A percentile compares a stretch with the other conserved stretches of the same genome.
These are phyloP conservation scores for Nemania abortiva DNA, from an alignment of 2,329 filamentous ascomycete genomes.

Conservation along the genomic window DNA sequence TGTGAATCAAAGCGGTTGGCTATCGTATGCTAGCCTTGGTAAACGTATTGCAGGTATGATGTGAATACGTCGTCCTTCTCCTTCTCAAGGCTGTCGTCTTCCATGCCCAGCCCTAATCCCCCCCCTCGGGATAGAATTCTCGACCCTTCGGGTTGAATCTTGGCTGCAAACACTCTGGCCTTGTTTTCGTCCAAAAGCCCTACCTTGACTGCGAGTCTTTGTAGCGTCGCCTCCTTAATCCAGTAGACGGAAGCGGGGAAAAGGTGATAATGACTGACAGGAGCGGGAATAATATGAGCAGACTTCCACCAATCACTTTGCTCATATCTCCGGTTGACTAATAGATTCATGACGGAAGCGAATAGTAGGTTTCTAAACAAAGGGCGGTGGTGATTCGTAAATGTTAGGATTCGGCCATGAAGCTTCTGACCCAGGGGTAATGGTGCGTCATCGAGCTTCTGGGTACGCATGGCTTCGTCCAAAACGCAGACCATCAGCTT, in stretches of 20 bases:
- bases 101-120: no score
- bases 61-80: no score
- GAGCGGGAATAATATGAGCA: constrained; percentile 15
- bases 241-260: constrained; percentile 24
- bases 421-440: constrained; percentile 29
- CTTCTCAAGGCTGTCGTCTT: no score
- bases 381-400: constrained; percentile 30
- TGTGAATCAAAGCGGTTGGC: no score
- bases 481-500: constrained; percentile 28
- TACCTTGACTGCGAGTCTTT: constrained; percentile 27
- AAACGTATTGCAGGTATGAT: no score
- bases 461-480: constrained; percentile 23
- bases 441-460: constrained; percentile 10
- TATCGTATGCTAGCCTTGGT: no score
- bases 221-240: constrained; percentile 27
- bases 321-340: constrained; percentile 27
- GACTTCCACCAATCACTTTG: constrained; percentile 31
- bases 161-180: no score
- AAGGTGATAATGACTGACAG: no score
- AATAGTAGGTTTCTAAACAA: constrained; percentile 33
- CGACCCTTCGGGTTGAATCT: no score
- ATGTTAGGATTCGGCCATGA: constrained; percentile 31
- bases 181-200: no score
- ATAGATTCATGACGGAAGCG: constrained; percentile 29
- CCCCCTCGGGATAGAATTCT: no score